Evolutionary conservation across 225 moss, liverwort and hornwort genomes (phyloP).

Genomic region (Sphagnum contortum): DNA sequence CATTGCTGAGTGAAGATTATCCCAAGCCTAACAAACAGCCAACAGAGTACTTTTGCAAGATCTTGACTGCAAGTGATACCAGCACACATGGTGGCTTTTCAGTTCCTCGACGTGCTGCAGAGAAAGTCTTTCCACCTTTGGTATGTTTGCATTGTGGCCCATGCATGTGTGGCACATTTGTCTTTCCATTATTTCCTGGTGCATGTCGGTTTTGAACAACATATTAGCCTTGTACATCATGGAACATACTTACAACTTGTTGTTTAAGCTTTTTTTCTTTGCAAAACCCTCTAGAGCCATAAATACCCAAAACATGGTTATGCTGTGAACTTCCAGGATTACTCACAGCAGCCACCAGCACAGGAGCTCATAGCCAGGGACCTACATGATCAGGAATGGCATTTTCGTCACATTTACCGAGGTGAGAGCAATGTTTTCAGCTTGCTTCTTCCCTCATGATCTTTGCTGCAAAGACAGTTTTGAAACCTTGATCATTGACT

Average conservation of each 20-base stretch:
- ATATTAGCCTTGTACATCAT: too few species aligned
- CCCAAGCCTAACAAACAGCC: slow-evolving; percentile 37
- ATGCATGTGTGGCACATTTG: too few species aligned
- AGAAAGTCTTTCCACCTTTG: slow-evolving; percentile 52
- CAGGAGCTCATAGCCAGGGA: slow-evolving; percentile 86
- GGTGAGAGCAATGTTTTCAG: slow-evolving; percentile 17
- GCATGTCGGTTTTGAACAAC: too few species aligned
- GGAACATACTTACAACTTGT: too few species aligned
- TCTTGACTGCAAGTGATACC: slow-evolving; percentile 49
- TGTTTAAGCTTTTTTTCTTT: too few species aligned
- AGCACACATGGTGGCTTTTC: slow-evolving; percentile 57
- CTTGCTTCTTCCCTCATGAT: not conserved
- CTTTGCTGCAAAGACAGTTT: too few species aligned
- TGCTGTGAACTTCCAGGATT: slow-evolving; percentile 38
- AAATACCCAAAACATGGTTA: too few species aligned
- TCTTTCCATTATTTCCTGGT: too few species aligned
- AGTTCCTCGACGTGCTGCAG: slow-evolving; percentile 40
- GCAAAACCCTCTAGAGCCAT: too few species aligned
- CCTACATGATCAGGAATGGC: slow-evolving; percentile 82
- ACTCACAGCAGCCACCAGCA: slow-evolving; percentile 54
- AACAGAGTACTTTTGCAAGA: slow-evolving; percentile 52
- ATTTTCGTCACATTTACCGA: slow-evolving; percentile 82
- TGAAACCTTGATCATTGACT: too few species aligned
- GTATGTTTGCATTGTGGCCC: slow-evolving; percentile 3
- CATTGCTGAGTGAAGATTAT: slow-evolving; percentile 17